phyloP scores from a whole-genome alignment of 495 filamentous ascomycete genomes.

The Elasticomyces elasticus region DNA sequence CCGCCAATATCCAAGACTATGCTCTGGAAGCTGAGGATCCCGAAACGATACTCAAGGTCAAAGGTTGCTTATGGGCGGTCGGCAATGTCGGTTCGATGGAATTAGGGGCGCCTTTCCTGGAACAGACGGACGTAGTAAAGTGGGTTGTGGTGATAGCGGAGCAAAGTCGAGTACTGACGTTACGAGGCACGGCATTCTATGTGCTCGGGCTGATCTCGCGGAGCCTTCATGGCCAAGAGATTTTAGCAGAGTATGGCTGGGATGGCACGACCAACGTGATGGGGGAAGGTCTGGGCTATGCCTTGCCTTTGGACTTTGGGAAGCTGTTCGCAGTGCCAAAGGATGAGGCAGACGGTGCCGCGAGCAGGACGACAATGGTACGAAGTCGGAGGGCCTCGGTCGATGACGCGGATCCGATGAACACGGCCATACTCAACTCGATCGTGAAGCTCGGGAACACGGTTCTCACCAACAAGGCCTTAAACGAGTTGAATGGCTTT shows the following conservation, averaged over 20 bases:
- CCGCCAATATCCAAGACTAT: slow-evolving; percentile 72
- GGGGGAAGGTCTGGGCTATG: slow-evolving; percentile 75
- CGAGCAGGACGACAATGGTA: slow-evolving; percentile 18
- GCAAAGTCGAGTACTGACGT: slow-evolving; percentile 72
- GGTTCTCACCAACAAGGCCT: slow-evolving; percentile 68
- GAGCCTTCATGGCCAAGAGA: slow-evolving; percentile 84
- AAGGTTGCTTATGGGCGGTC: slow-evolving; percentile 94
- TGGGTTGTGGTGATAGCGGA: slow-evolving; percentile 81
- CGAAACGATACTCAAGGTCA: slow-evolving; percentile 85
- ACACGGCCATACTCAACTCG: slow-evolving; percentile 65
- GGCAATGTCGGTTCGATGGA: slow-evolving; percentile 99
- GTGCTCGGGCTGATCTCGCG: slow-evolving; percentile 86
- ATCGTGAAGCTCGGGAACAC: slow-evolving; percentile 82
- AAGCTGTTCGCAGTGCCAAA: slow-evolving; percentile 48
- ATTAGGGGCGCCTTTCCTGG: slow-evolving; percentile 84
- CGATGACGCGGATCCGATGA: slow-evolving; percentile 54
- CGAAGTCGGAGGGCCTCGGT: slow-evolving; percentile 19
- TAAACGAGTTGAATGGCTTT: slow-evolving; percentile 60
- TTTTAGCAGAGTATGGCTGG: slow-evolving; percentile 78
- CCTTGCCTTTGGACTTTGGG: slow-evolving; percentile 67
- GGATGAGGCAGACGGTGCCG: not conserved
- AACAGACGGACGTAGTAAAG: slow-evolving; percentile 73
- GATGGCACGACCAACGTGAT: slow-evolving; percentile 76
- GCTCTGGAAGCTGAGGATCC: slow-evolving; percentile 72
- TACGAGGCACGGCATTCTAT: slow-evolving; percentile 93